These are phyloP conservation scores for Leccinum colubrinum DNA, from an alignment of 1,284 basidiomycete genomes.

Conservation along the genomic window DNA sequence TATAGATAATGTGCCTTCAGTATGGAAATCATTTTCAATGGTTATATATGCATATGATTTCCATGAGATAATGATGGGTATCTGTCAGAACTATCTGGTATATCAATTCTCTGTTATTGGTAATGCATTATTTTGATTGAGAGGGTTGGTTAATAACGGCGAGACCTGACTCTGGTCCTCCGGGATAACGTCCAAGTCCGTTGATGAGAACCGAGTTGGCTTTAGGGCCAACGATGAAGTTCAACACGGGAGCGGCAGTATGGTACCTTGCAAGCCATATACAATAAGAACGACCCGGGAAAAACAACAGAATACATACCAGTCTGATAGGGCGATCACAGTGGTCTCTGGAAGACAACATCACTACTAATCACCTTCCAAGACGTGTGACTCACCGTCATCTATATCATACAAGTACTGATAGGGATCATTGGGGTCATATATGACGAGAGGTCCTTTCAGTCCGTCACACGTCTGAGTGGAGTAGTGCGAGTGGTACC, in stretches of 20 bases:
- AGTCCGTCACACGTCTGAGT: constrained; percentile 33
- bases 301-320: constrained; percentile 14
- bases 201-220: constrained; percentile 43
- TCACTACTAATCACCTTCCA: background rate
- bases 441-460: constrained; percentile 31
- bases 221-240: constrained; percentile 14
- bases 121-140: too few relatives aligned
- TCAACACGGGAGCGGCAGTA: constrained; percentile 14
- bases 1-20: too few relatives aligned
- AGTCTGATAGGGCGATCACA: constrained; percentile 31
- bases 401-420: constrained; percentile 34
- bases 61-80: too few relatives aligned
- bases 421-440: constrained; percentile 36
- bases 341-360: constrained; percentile 24
- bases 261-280: constrained; percentile 37
- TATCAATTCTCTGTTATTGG: too few relatives aligned
- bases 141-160: constrained; percentile 22
- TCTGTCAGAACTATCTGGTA: too few relatives aligned
- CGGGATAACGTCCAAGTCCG: constrained; percentile 42
- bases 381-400: constrained; percentile 27
- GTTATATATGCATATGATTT: too few relatives aligned
- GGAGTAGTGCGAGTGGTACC: constrained; percentile 47
- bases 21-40: too few relatives aligned
- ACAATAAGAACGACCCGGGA: background rate
- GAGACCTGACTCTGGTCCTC: constrained; percentile 30